A percentile compares a stretch with the other conserved stretches of the same genome.
These are phyloP conservation scores for Globisporangium orthogonon DNA, from an alignment of 352 stramenopile species.

Conservation along the genomic window DNA sequence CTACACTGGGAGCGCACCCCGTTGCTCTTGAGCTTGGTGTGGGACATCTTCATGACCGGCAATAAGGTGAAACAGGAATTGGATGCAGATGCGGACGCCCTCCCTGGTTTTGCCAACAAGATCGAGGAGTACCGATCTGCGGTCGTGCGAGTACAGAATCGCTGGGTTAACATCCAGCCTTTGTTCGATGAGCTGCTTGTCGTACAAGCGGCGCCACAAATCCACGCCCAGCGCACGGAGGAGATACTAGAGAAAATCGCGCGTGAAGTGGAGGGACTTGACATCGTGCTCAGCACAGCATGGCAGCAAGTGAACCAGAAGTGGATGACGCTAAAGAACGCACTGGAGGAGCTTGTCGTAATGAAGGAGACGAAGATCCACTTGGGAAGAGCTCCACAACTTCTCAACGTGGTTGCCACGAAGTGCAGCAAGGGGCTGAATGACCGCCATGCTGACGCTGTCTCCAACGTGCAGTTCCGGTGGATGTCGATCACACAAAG, in stretches of 20 bases:
- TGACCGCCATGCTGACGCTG: conserved; percentile 42
- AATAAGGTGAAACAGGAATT: conserved; percentile 12
- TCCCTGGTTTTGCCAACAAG: conserved; percentile 28
- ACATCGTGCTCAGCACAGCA: conserved; percentile 51
- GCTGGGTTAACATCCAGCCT: conserved; percentile 64
- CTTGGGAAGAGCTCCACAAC: conserved; percentile 37
- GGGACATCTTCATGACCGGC: conserved; percentile 58
- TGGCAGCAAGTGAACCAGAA: conserved; percentile 56
- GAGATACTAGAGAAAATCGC: conserved; percentile 39
- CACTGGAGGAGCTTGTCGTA: conserved; percentile 42
- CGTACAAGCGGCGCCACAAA: conserved; percentile 38
- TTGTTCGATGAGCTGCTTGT: conserved; percentile 51
- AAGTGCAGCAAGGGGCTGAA: conserved; percentile 54
- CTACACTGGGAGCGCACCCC: conserved; percentile 64
- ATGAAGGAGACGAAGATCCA: conserved; percentile 65
- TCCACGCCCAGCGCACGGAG: conserved; percentile 49
- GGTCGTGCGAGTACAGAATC: conserved; percentile 53
- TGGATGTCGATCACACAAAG: conserved; percentile 66
- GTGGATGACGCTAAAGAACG: conserved; percentile 37
- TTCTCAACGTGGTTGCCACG: conserved; percentile 41
- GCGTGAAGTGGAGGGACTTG: conserved; percentile 46
- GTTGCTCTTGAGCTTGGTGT: conserved; percentile 54
- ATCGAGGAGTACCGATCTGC: conserved; percentile 33
- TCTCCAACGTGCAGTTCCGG: conserved; percentile 62
- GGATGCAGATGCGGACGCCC: conserved; percentile 19